Base-by-base conservation (phyloP, 805 yeast genomes). In the Aciculoconidium aculeatum region DNA sequence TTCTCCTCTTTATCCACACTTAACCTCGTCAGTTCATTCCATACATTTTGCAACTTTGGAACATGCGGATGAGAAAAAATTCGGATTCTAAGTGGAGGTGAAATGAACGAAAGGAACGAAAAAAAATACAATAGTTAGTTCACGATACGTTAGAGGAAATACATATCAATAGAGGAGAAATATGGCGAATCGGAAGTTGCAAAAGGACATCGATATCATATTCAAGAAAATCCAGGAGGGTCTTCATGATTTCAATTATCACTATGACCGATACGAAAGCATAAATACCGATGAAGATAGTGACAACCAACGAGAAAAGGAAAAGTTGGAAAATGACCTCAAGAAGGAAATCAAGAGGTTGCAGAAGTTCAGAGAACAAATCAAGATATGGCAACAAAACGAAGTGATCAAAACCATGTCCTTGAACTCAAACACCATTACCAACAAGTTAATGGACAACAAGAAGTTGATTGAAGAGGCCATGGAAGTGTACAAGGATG, bases 141-240 rank as follows among this genome's bases (percentile, higher is more conserved):
- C n/a, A 11, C 13, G n/a, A n/a, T 11, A 23, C 12, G 16, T 15
- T 15, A n/a, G n/a, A n/a, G n/a, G n/a, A n/a, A n/a, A n/a, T 11
- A 15, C 7, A 5, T 25, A 4, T 8, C 10, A 6, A 6, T n/a
- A 17, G 13, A 11, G 23, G 13, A 22, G 23, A 15, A n/a, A n/a
- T n/a, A 28, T 26, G 30, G 24, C 28, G 17, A 28, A 24, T 16
- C 23, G 29, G 25, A 28, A 25, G 18, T 19, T 28, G 17, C 29
- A 28, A 14, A 28, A 40, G 31, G 44, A 40, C 15, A 40, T 40
- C 18, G 44, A 40, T 29, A 40, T 40, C 24, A 53, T 64, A 30
- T 64, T 65, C 49, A 65, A 65, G 32, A 61, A 62, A 35, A 62
- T 65, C 30, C 65, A 55, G 35, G 70, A 65, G 36, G 70, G 70